These are phyloP conservation scores for Aphanomyces cochlioides DNA, from an alignment of 352 stramenopile species.

Conservation along the genomic window DNA sequence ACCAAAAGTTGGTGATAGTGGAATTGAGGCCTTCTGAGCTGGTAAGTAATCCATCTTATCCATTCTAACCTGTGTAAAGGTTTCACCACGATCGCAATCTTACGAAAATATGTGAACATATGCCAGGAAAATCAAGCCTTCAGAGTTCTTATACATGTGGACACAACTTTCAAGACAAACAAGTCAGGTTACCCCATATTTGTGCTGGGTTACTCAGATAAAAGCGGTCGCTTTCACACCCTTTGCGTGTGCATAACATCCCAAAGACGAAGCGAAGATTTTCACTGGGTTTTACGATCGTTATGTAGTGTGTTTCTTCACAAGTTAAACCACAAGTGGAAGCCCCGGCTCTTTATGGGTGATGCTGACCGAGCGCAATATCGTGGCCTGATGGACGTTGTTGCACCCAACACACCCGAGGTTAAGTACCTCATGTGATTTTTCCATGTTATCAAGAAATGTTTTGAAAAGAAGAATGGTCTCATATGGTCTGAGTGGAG, in stretches of 20 bases:
- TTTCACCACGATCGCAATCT: not conserved
- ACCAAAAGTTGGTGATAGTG: not conserved
- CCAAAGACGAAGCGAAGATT: not conserved
- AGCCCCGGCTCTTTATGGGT: not conserved
- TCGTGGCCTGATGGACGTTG: not conserved
- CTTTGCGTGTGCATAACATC: not conserved
- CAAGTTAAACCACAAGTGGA: not conserved
- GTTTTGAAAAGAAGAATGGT: not conserved
- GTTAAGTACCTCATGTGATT: not conserved
- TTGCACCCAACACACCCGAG: not conserved
- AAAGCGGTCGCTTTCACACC: not conserved
- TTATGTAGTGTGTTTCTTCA: not conserved
- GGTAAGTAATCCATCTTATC: not conserved
- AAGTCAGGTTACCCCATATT: not conserved
- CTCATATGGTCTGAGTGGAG: not conserved
- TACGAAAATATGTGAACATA: not conserved
- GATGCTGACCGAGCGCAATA: not conserved
- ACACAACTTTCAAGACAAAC: slow-evolving; percentile 6
- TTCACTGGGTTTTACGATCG: not conserved
- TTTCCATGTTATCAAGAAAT: not conserved
- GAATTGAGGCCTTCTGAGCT: not conserved
- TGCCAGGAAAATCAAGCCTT: not conserved
- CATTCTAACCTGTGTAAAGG: not conserved
- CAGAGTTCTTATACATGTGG: not conserved
- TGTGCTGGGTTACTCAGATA: not conserved